Percentiles rank a stretch among this genome's conserved stretches.
Conservation (phyloP, 1,284 basidiomycete genomes). For the Crucibulum parvulum region DNA sequence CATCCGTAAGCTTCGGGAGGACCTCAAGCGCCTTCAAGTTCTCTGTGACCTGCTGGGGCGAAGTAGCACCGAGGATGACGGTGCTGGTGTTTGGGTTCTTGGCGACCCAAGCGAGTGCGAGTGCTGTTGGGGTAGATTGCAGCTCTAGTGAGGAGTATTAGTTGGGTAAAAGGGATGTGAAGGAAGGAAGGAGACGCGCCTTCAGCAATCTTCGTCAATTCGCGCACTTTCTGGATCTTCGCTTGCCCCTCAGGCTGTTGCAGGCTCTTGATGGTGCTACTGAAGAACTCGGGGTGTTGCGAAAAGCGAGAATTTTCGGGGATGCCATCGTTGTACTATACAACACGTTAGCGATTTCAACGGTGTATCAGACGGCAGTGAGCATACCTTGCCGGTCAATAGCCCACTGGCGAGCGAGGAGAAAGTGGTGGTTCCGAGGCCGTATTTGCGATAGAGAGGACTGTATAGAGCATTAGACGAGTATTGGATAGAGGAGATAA, state of each 20-base stretch:
- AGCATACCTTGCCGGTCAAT: constrained; percentile 71
- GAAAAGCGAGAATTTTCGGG: constrained; percentile 69
- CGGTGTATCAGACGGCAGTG: neutral
- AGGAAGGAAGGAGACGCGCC: constrained; percentile 18
- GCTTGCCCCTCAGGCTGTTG: constrained; percentile 59
- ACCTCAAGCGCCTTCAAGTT: constrained; percentile 61
- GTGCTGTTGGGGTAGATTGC: constrained; percentile 39
- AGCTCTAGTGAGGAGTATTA: constrained; percentile 33
- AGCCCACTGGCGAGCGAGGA: constrained; percentile 77
- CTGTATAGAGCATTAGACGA: constrained; percentile 28
- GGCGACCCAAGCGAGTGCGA: constrained; percentile 83
- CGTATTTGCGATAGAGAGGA: constrained; percentile 66
- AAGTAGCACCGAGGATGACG: constrained; percentile 73
- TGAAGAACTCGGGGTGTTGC: constrained; percentile 57
- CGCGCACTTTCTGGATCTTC: constrained; percentile 73
- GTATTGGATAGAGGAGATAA: neutral
- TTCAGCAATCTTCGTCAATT: constrained; percentile 69
- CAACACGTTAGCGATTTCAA: neutral
- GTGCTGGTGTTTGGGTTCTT: constrained; percentile 71
- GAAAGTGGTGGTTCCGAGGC: constrained; percentile 76
- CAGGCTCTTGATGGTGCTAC: constrained; percentile 51
- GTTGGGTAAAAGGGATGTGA: neutral
- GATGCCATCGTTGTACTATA: constrained; percentile 57
- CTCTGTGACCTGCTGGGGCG: constrained; percentile 48
- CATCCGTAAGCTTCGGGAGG: constrained; percentile 71